Base-by-base conservation (phyloP, 2,329 filamentous ascomycete species). In the Colletotrichum tofieldiae region DNA sequence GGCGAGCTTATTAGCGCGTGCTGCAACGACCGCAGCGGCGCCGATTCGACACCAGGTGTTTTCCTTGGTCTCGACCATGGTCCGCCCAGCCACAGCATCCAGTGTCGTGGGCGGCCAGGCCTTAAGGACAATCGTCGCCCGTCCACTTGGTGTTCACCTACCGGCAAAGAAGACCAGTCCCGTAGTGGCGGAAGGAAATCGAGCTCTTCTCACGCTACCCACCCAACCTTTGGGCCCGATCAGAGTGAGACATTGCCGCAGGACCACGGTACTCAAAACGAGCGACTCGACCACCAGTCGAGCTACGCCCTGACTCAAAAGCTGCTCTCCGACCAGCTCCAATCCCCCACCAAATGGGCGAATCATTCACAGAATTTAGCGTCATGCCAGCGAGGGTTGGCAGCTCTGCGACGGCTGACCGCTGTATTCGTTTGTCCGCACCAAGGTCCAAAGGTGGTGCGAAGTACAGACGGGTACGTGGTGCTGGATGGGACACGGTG, bases 201-300 rank as follows among this genome's bases (percentile, higher is more conserved):
- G 3, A 39, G 32, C 32, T 20, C 29, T 62, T 51, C 32, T 35
- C 14, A 35, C 37, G 29, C 29, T 32, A 32, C 29, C 29, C 51
- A 37, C 56, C 37, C 26, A 32, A 32, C 47, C 60, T 43, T 59
- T 58, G 58, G 18, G 12, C 5, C 56, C 54, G 43, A 37, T 68
- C n/a, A 26, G 37, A 62, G 55, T 54, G 65, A 72, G 65, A 69
- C 59, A 45, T 54, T 67, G 32, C 59, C 65, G 37, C 45, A n/a
- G 52, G 51, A 47, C 39, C 18, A 52, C 29, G 35, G 54, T 35
- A 35, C n/a, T 43, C 32, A 26, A 67, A 37, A 47, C 64, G 49
- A 63, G 43, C 56, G 35, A 26, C 39, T 67, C 63, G 37, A 35
- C 39, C 29, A 35, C 39, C 29, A 32, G 14, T 12, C 18, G 23